These are phyloP conservation scores for Aureobasidium subglaciale DNA, from an alignment of 2,329 filamentous ascomycete species.

Conservation along the genomic window DNA sequence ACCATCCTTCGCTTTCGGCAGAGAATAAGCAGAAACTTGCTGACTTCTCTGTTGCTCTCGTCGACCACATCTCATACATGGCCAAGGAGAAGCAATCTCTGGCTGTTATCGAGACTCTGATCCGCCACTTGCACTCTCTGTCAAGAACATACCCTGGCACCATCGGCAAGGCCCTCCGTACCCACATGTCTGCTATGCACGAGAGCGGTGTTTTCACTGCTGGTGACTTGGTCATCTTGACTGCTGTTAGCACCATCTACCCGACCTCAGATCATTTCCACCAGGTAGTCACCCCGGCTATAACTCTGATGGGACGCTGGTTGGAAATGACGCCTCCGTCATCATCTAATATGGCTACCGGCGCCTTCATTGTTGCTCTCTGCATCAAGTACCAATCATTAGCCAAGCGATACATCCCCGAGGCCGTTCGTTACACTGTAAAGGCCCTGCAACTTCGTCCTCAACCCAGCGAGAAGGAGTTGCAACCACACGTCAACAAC, in stretches of 20 bases:
- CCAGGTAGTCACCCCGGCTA: slow-evolving; percentile 83
- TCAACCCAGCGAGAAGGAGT: slow-evolving; percentile 32
- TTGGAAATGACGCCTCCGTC: slow-evolving; percentile 68
- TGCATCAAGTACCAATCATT: slow-evolving; percentile 74
- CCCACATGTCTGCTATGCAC: slow-evolving; percentile 56
- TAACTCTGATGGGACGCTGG: slow-evolving; percentile 76
- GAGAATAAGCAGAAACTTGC: slow-evolving; percentile 79
- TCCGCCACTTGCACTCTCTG: slow-evolving; percentile 87
- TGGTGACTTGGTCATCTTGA: slow-evolving; percentile 79
- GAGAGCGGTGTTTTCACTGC: slow-evolving; percentile 46
- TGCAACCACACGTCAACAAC: slow-evolving; percentile 58
- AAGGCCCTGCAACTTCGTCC: slow-evolving; percentile 56
- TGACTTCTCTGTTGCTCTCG: slow-evolving; percentile 59
- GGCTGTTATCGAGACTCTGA: slow-evolving; percentile 65
- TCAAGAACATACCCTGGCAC: slow-evolving; percentile 76
- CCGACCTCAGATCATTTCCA: slow-evolving; percentile 98
- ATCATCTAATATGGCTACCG: slow-evolving; percentile 61
- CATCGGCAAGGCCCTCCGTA: slow-evolving; percentile 69
- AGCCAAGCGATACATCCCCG: slow-evolving; percentile 82
- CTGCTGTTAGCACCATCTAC: slow-evolving; percentile 76
- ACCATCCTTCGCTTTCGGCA: slow-evolving; percentile 78
- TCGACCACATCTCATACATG: slow-evolving; percentile 59
- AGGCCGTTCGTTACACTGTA: slow-evolving; percentile 73
- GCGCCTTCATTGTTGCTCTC: slow-evolving; percentile 72
- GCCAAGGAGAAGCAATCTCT: slow-evolving; percentile 49